Conservation (phyloP, 768 basidiomycete genomes). For the Russula dissimulans region DNA sequence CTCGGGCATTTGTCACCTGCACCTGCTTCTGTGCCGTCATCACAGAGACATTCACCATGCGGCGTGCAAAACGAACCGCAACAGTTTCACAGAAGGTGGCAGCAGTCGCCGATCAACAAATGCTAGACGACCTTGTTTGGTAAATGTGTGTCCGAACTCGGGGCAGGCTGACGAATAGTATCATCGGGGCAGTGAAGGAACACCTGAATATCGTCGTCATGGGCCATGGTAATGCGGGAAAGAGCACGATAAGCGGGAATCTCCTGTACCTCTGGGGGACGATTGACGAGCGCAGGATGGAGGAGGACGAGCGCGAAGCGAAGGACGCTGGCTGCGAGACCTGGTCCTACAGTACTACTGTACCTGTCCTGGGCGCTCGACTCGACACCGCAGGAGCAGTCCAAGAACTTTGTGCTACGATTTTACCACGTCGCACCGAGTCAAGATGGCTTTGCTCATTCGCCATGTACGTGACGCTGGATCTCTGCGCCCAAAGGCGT, state of each 20-base stretch:
- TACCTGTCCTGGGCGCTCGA: conserved; percentile 98
- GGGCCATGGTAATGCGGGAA: conserved; percentile 98
- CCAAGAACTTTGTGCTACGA: conserved; percentile 33
- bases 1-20: conserved; percentile 26
- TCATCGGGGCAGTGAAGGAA: conserved; percentile 53
- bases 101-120: conserved; percentile 65
- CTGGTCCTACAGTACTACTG: too few relatives aligned
- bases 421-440: too few relatives aligned
- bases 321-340: conserved; percentile 95
- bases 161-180: background rate
- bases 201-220: conserved; percentile 97
- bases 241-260: conserved; percentile 97
- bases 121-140: conserved; percentile 86
- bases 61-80: conserved; percentile 74
- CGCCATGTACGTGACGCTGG: conserved; percentile 67
- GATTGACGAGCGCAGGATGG: conserved; percentile 98
- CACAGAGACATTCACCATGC: conserved; percentile 57
- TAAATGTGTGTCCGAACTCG: conserved; percentile 37
- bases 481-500: conserved; percentile 98
- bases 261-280: conserved; percentile 85
- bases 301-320: conserved; percentile 94
- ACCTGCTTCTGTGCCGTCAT: conserved; percentile 30
- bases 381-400: conserved; percentile 92
- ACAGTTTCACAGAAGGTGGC: conserved; percentile 75
- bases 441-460: conserved; percentile 32